Percentiles rank a stretch among this genome's conserved stretches.
Conservation (phyloP, 305 asterid species). For the Plantago rigida region DNA sequence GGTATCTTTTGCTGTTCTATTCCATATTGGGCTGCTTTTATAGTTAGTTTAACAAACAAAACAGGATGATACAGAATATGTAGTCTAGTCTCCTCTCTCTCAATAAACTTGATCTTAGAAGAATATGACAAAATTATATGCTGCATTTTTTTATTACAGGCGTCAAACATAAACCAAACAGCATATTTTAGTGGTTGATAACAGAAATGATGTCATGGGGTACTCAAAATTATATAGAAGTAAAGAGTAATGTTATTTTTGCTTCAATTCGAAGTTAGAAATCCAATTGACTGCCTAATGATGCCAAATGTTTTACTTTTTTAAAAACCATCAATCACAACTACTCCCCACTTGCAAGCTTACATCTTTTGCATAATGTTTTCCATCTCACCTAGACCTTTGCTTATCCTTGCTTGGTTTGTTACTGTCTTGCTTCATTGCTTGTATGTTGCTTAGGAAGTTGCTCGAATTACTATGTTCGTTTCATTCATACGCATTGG, state of each 20-base stretch:
- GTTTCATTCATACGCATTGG: background rate
- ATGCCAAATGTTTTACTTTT: conserved; percentile 17
- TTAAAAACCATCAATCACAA: conserved; percentile 18
- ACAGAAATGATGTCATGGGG: conserved; percentile 36
- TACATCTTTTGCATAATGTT: conserved; percentile 21
- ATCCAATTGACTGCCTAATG: conserved; percentile 20
- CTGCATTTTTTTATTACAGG: conserved; percentile 19
- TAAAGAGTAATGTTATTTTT: background rate
- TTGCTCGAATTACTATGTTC: background rate
- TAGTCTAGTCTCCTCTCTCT: conserved; percentile 25
- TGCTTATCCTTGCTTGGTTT: conserved; percentile 20
- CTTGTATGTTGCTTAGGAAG: background rate
- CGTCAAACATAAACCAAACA: conserved; percentile 21
- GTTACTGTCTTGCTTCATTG: background rate
- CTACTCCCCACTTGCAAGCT: conserved; percentile 6
- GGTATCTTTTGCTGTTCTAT: conserved; percentile 10
- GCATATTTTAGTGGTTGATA: conserved; percentile 28
- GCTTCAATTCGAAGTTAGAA: conserved; percentile 5
- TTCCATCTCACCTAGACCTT: conserved; percentile 18
- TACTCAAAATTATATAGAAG: conserved; percentile 13
- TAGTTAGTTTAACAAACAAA: conserved; percentile 8
- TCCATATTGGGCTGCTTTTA: conserved; percentile 15
- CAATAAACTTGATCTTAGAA: conserved; percentile 24
- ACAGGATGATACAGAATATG: conserved; percentile 14
- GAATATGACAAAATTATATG: conserved; percentile 11